phyloP scores from a whole-genome alignment of 2,329 filamentous ascomycete species.

The Leptographium wingfieldii region DNA sequence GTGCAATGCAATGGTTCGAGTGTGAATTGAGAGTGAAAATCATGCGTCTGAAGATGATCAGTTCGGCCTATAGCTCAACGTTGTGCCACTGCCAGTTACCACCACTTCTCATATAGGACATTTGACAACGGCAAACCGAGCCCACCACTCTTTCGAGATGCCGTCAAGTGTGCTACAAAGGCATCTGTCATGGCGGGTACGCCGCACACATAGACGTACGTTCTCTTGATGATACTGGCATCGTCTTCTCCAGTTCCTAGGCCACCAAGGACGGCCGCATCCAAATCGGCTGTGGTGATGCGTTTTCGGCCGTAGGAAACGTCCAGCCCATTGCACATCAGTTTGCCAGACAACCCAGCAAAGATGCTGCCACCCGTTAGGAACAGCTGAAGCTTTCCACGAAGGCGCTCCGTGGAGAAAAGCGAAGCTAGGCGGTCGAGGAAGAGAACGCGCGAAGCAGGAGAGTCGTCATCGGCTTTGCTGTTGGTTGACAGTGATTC shows the following conservation, averaged over 20 bases:
- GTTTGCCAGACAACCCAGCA: slow-evolving; percentile 6
- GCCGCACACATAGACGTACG: slow-evolving; percentile 51
- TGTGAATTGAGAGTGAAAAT: background rate
- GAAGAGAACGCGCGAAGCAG: slow-evolving; percentile 30
- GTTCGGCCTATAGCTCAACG: background rate
- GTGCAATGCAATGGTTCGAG: background rate
- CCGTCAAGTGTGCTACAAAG: slow-evolving; percentile 37
- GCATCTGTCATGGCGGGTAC: slow-evolving; percentile 57
- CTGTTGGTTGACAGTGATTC: background rate
- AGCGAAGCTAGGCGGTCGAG: slow-evolving; percentile 31
- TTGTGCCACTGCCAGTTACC: slow-evolving; percentile 16
- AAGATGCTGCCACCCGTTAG: slow-evolving; percentile 18
- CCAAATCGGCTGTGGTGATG: slow-evolving; percentile 29
- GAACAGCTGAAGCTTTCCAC: slow-evolving; percentile 33
- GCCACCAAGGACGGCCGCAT: slow-evolving; percentile 23
- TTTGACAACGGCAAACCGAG: slow-evolving; percentile 16
- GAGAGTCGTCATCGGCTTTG: background rate
- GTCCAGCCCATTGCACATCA: slow-evolving; percentile 12
- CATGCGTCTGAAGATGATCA: background rate
- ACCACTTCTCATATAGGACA: slow-evolving; percentile 27
- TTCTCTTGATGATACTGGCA: background rate
- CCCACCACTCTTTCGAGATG: slow-evolving; percentile 10
- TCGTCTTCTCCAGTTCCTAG: background rate
- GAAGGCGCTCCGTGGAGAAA: slow-evolving; percentile 25
- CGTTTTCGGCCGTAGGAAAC: slow-evolving; percentile 25